Conservation (phyloP, 1,139 yeast species). For the Yamadazyma spencermartinsiae region DNA sequence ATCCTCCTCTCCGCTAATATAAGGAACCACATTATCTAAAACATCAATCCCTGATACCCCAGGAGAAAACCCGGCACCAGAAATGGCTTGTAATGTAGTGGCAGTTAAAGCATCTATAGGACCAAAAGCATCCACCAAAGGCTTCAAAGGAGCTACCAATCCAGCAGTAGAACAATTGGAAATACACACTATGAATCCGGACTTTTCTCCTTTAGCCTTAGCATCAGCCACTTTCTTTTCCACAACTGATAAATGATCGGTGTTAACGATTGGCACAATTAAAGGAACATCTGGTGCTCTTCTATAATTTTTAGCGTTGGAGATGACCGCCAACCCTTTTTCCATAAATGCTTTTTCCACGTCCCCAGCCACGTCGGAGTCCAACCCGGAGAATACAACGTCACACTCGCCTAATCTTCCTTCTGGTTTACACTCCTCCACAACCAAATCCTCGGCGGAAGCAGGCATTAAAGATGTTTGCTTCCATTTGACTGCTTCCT, state of each 20-base stretch:
- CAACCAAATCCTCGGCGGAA: slow-evolving; percentile 58
- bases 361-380: slow-evolving; percentile 89
- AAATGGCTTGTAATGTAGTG: slow-evolving; percentile 94
- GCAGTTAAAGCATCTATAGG: slow-evolving; percentile 85
- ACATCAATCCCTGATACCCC: slow-evolving; percentile 96
- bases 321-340: slow-evolving; percentile 79
- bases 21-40: slow-evolving; percentile 92
- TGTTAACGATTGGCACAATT: slow-evolving; percentile 91
- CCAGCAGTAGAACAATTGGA: slow-evolving; percentile 99
- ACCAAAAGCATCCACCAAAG: slow-evolving; percentile 84
- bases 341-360: slow-evolving; percentile 84
- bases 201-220: slow-evolving; percentile 50
- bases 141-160: slow-evolving; percentile 92
- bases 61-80: slow-evolving; percentile 98
- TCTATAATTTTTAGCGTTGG: slow-evolving; percentile 96
- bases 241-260: slow-evolving; percentile 85
- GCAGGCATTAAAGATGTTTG: slow-evolving; percentile 84
- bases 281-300: slow-evolving; percentile 86
- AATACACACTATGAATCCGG: slow-evolving; percentile 88
- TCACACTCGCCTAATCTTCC: slow-evolving; percentile 83
- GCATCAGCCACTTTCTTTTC: slow-evolving; percentile 59
- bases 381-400: slow-evolving; percentile 92
- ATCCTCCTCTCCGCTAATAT: slow-evolving; percentile 95
- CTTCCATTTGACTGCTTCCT: slow-evolving; percentile 91
- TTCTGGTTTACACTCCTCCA: slow-evolving; percentile 75